These are phyloP conservation scores for Stephanodiscus minutulus DNA, from an alignment of 108 stramenopile genomes.

Conservation along the genomic window DNA sequence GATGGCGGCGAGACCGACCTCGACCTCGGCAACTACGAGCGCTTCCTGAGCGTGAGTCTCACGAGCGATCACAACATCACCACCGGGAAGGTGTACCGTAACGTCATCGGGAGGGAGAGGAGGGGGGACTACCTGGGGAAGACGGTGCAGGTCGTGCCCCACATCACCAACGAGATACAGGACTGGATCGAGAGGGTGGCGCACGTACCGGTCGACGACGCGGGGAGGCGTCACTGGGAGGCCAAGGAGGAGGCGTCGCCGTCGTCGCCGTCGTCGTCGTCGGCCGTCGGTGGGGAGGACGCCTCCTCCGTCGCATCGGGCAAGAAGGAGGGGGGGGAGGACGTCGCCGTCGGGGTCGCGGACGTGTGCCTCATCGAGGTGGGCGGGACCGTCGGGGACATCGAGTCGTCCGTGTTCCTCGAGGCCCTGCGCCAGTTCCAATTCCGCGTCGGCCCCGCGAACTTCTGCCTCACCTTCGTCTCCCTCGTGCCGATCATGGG, in stretches of 20 bases:
- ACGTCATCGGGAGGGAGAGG: slow-evolving; percentile 83
- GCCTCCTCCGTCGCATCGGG: too few relatives aligned
- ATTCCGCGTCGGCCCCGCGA: slow-evolving; percentile 93
- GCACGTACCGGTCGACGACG: slow-evolving; percentile 66
- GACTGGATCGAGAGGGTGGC: slow-evolving; percentile 89
- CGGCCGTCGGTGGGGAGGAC: background rate
- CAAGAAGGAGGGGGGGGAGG: slow-evolving; percentile 50
- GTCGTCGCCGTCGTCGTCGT: slow-evolving; percentile 10
- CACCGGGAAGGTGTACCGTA: slow-evolving; percentile 89
- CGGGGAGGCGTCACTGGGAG: slow-evolving; percentile 41
- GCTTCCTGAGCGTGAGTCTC: slow-evolving; percentile 77
- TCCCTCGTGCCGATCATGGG: slow-evolving; percentile 95
- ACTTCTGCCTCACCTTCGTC: slow-evolving; percentile 96
- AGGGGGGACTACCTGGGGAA: slow-evolving; percentile 91
- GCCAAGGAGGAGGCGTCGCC: slow-evolving; percentile 13
- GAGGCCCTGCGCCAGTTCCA: slow-evolving; percentile 99
- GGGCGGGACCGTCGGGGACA: slow-evolving; percentile 99
- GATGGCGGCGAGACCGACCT: slow-evolving; percentile 92
- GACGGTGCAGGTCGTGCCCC: slow-evolving; percentile 93
- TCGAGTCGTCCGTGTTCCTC: slow-evolving; percentile 92
- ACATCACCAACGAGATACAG: slow-evolving; percentile 90
- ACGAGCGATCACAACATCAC: slow-evolving; percentile 91
- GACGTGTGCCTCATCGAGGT: slow-evolving; percentile 99
- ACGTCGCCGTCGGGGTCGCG: slow-evolving; percentile 51
- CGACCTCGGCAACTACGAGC: slow-evolving; percentile 94